Evolutionary conservation across 2,329 filamentous ascomycete species (phyloP).

Genomic region (Magnaporthales sp.): DNA sequence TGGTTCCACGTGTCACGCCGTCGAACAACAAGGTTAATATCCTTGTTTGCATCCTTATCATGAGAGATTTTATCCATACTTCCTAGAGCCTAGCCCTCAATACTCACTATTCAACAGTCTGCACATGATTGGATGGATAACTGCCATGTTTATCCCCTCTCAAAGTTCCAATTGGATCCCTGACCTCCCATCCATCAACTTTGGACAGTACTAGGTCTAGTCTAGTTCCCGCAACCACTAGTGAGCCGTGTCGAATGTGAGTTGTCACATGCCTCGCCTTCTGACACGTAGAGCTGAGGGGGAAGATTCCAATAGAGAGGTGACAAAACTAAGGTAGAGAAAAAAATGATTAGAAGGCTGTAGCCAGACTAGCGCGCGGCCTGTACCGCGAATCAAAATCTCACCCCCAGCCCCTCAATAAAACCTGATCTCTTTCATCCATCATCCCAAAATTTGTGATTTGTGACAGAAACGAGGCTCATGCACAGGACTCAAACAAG

Average conservation of each 20-base stretch:
- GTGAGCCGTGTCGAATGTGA: background rate
- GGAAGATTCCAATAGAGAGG: background rate
- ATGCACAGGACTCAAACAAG: background rate
- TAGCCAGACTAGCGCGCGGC: background rate
- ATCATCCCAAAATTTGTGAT: background rate
- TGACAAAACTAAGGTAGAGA: background rate
- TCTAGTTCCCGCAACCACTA: background rate
- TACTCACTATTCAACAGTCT: background rate
- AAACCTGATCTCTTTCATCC: background rate
- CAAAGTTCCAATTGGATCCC: background rate
- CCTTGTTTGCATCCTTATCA: background rate
- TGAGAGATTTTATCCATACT: background rate
- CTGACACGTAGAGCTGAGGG: background rate
- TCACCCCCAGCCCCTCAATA: background rate
- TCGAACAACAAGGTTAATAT: background rate
- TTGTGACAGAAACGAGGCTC: background rate
- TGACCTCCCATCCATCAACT: background rate
- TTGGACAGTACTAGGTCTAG: background rate
- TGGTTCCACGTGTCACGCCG: background rate
- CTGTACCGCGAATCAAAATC: background rate
- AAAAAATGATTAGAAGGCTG: background rate
- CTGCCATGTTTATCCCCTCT: too few species aligned
- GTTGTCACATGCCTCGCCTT: background rate
- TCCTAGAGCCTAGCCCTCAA: background rate
- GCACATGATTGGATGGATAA: background rate